Evolutionary conservation across 106 monocot genomes (phyloP).

Genomic region (Cymbidium sinense): DNA sequence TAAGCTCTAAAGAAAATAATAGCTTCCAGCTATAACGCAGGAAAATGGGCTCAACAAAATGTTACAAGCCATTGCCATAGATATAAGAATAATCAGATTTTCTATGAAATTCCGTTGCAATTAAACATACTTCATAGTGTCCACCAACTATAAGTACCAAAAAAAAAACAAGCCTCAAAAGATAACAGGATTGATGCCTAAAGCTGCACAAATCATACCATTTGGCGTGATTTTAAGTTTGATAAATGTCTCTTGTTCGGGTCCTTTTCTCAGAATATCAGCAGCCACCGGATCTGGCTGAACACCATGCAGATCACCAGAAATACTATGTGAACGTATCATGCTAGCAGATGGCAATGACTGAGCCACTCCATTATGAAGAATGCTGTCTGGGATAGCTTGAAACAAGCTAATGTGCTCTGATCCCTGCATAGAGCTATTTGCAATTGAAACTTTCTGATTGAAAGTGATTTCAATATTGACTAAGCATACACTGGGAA

Average conservation of each 20-base stretch:
- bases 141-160: too few species aligned
- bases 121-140: neutral
- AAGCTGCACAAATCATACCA: slow-evolving; percentile 31
- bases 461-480: neutral
- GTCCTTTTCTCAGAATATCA: slow-evolving; percentile 93
- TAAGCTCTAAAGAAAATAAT: neutral
- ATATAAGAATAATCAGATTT: neutral
- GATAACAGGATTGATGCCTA: too few species aligned
- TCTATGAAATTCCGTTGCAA: neutral
- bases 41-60: too few species aligned
- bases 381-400: slow-evolving; percentile 32
- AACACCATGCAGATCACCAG: slow-evolving; percentile 85
- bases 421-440: slow-evolving; percentile 24
- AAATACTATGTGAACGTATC: slow-evolving; percentile 83
- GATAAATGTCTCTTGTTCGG: slow-evolving; percentile 88
- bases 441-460: neutral
- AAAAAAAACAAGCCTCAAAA: too few species aligned
- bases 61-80: neutral
- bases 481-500: neutral
- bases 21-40: neutral
- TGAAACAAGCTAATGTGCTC: slow-evolving; percentile 33
- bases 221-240: slow-evolving; percentile 62
- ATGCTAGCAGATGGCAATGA: slow-evolving; percentile 52
- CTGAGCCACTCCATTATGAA: slow-evolving; percentile 51
- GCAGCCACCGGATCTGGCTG: slow-evolving; percentile 93